phyloP scores from a whole-genome alignment of 352 stramenopile genomes.

The Globisporangium orthogonon region DNA sequence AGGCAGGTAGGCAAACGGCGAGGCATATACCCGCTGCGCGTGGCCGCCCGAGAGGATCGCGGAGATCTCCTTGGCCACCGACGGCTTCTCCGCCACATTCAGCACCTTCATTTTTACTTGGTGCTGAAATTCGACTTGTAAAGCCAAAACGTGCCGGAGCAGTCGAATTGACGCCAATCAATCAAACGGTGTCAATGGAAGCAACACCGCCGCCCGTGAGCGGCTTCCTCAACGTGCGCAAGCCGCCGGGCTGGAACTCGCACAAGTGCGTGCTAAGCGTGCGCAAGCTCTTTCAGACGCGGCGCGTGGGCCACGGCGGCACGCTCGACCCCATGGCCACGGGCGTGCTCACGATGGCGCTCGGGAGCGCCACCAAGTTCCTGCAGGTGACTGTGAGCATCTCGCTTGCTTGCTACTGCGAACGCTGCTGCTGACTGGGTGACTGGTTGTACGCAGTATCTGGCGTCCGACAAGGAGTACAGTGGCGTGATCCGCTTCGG shows the following conservation, averaged over 20 bases:
- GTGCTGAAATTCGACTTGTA: too few relatives aligned
- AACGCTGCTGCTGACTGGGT: background rate
- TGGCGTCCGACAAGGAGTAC: slow-evolving; percentile 74
- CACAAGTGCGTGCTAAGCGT: slow-evolving; percentile 68
- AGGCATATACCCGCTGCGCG: slow-evolving; percentile 35
- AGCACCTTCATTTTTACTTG: slow-evolving; percentile 71
- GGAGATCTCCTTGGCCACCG: slow-evolving; percentile 96
- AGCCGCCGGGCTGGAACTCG: slow-evolving; percentile 70
- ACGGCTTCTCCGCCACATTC: slow-evolving; percentile 99
- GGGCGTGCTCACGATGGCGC: slow-evolving; percentile 73
- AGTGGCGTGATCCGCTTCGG: slow-evolving; percentile 65
- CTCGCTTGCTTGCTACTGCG: background rate
- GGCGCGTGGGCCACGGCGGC: slow-evolving; percentile 70
- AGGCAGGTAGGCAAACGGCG: background rate
- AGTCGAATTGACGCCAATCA: background rate
- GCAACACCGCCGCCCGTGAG: background rate
- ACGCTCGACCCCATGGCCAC: slow-evolving; percentile 88
- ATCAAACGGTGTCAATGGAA: background rate
- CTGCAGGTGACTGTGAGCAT: slow-evolving; percentile 31
- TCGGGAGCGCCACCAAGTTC: slow-evolving; percentile 80
- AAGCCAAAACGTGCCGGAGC: background rate
- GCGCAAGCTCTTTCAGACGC: slow-evolving; percentile 66
- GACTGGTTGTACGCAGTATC: slow-evolving; percentile 22
- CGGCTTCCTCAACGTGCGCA: slow-evolving; percentile 81
- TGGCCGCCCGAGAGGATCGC: slow-evolving; percentile 86